Conservation (phyloP, 331 rosid species). For the Arachis monticola region DNA sequence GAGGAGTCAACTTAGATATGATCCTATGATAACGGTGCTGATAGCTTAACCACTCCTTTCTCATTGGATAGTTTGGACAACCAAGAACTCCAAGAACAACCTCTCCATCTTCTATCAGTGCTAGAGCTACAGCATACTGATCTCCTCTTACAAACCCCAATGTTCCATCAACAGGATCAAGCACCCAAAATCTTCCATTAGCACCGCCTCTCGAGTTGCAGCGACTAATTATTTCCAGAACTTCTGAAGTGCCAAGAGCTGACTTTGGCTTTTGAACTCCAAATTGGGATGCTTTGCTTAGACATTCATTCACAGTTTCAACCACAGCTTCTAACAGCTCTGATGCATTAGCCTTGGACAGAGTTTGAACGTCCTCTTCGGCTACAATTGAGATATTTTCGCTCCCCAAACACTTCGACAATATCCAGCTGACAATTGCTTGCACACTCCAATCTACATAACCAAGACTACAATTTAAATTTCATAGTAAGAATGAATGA, state of each 20-base stretch:
- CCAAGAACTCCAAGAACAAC: constrained; percentile 94
- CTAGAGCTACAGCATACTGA: constrained; percentile 94
- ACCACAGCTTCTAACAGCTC: constrained; percentile 69
- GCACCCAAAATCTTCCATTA: constrained; percentile 82
- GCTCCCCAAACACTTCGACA: constrained; percentile 75
- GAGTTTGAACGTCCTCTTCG: constrained; percentile 86
- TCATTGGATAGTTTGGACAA: constrained; percentile 97
- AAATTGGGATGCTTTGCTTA: constrained; percentile 73
- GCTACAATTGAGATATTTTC: constrained; percentile 79
- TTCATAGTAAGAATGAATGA: constrained; percentile 4
- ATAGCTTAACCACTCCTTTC: constrained; percentile 86
- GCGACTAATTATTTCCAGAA: constrained; percentile 81
- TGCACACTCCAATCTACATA: constrained; percentile 93
- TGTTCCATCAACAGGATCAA: constrained; percentile 97
- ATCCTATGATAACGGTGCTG: constrained; percentile 86
- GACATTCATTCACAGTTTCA: constrained; percentile 72
- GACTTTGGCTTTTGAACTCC: constrained; percentile 70
- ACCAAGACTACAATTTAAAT: constrained; percentile 31
- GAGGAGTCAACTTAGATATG: constrained; percentile 70
- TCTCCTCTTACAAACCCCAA: constrained; percentile 92
- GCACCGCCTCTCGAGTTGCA: constrained; percentile 87
- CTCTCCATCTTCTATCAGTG: constrained; percentile 87
- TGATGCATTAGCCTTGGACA: constrained; percentile 63
- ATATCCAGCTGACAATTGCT: constrained; percentile 89
- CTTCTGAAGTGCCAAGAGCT: constrained; percentile 61